Evolutionary conservation across 2,329 filamentous ascomycete species (phyloP).

Genomic region (Juglanconis juglandina): DNA sequence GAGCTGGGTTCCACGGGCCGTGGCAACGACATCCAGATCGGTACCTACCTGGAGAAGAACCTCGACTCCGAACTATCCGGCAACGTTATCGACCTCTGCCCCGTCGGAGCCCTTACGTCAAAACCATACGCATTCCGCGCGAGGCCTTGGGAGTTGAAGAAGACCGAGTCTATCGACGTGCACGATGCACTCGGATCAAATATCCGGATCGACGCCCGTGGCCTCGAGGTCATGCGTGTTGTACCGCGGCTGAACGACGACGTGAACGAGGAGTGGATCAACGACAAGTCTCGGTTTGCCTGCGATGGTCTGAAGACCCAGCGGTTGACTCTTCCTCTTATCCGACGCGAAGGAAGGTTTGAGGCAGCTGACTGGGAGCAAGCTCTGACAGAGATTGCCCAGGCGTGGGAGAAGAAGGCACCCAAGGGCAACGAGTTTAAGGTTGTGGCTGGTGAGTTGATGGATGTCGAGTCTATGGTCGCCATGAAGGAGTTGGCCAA

Average conservation of each 20-base stretch:
- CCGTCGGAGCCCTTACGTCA: slow-evolving; percentile 91
- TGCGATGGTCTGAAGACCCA: slow-evolving; percentile 97
- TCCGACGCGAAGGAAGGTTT: slow-evolving; percentile 86
- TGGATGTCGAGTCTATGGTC: slow-evolving; percentile 89
- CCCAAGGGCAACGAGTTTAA: slow-evolving; percentile 95
- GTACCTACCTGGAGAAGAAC: slow-evolving; percentile 92
- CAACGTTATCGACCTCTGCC: slow-evolving; percentile 97
- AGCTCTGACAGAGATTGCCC: slow-evolving; percentile 80
- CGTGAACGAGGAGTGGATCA: slow-evolving; percentile 99
- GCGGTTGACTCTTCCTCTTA: slow-evolving; percentile 85
- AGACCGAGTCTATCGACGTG: slow-evolving; percentile 93
- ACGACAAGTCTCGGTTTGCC: slow-evolving; percentile 95
- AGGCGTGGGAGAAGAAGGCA: slow-evolving; percentile 73
- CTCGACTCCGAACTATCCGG: slow-evolving; percentile 92
- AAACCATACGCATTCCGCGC: slow-evolving; percentile 98
- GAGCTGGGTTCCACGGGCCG: slow-evolving; percentile 92
- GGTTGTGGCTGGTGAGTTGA: slow-evolving; percentile 83
- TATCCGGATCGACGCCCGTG: slow-evolving; percentile 88
- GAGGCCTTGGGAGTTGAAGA: slow-evolving; percentile 94
- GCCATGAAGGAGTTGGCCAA: slow-evolving; percentile 97
- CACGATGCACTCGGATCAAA: slow-evolving; percentile 90
- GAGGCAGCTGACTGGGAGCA: slow-evolving; percentile 94
- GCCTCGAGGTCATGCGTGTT: slow-evolving; percentile 93
- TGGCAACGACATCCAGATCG: slow-evolving; percentile 96
- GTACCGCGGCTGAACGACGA: slow-evolving; percentile 93